phyloP scores from a whole-genome alignment of 2,329 filamentous ascomycete species.

The Septoria petroselini region DNA sequence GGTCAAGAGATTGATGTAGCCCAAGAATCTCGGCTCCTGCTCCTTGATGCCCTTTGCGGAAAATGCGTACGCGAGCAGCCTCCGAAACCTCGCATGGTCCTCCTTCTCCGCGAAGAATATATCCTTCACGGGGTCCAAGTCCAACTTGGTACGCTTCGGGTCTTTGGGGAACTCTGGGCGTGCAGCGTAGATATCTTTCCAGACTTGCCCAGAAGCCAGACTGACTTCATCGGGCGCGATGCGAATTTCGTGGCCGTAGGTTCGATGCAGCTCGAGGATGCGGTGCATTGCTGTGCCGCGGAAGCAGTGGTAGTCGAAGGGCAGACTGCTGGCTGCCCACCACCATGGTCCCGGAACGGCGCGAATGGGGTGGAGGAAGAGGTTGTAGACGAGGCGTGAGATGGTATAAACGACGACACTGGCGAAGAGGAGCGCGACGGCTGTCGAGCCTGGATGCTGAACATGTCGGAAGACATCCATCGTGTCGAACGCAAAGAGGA shows the following conservation, averaged over 20 bases:
- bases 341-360: constrained; percentile 41
- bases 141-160: background rate
- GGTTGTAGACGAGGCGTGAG: constrained; percentile 35
- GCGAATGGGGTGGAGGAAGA: constrained; percentile 44
- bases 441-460: too few relatives aligned
- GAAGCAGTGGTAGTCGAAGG: constrained; percentile 9
- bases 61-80: constrained; percentile 17
- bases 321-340: constrained; percentile 8
- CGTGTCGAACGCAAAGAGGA: too few relatives aligned
- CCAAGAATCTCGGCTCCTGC: constrained; percentile 40
- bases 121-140: background rate
- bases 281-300: constrained; percentile 13
- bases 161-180: constrained; percentile 22
- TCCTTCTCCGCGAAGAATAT: constrained; percentile 15
- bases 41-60: constrained; percentile 35
- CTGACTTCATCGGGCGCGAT: constrained; percentile 49
- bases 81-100: constrained; percentile 13
- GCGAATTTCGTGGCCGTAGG: constrained; percentile 46
- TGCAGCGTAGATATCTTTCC: constrained; percentile 43
- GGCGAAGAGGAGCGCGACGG: too few relatives aligned
- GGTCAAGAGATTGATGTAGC: constrained; percentile 43
- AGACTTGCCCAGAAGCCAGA: constrained; percentile 41
- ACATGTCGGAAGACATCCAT: too few relatives aligned
- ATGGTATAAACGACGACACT: background rate
- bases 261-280: constrained; percentile 33